These are phyloP conservation scores for Eucalyptus pauciflora DNA, from an alignment of 345 rosid genomes.

Conservation along the genomic window DNA sequence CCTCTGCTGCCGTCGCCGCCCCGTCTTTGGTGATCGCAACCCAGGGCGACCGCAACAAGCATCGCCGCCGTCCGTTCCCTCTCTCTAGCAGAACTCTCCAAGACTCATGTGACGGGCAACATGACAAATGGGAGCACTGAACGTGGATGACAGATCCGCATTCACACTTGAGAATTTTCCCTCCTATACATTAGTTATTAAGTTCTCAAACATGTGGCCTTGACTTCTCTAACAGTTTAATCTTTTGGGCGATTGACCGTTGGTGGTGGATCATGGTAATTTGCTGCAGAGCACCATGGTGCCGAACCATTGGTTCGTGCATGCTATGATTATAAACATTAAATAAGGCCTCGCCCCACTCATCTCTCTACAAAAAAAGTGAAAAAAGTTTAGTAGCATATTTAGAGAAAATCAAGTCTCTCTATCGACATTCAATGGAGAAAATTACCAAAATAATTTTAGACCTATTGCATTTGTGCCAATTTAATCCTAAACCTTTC, in stretches of 20 bases:
- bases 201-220: not conserved
- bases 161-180: not conserved
- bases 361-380: not conserved
- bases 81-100: not conserved
- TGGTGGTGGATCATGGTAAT: not conserved
- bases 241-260: not conserved
- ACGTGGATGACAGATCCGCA: not conserved
- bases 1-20: not conserved
- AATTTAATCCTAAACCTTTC: too few relatives aligned
- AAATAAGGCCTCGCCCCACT: not conserved
- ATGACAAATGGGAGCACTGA: not conserved
- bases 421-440: not conserved
- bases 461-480: rapidly evolving
- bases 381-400: not conserved
- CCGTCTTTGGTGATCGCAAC: not conserved
- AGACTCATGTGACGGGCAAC: not conserved
- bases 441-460: not conserved
- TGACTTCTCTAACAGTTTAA: not conserved
- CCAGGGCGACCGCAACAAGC: not conserved
- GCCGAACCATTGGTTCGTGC: too few relatives aligned
- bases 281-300: not conserved
- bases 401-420: not conserved
- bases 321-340: not conserved
- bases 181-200: not conserved
- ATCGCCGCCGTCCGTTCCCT: not conserved